Evolutionary conservation across 1,284 basidiomycete species (phyloP).

Genomic region (Trichosporon inkin): DNA sequence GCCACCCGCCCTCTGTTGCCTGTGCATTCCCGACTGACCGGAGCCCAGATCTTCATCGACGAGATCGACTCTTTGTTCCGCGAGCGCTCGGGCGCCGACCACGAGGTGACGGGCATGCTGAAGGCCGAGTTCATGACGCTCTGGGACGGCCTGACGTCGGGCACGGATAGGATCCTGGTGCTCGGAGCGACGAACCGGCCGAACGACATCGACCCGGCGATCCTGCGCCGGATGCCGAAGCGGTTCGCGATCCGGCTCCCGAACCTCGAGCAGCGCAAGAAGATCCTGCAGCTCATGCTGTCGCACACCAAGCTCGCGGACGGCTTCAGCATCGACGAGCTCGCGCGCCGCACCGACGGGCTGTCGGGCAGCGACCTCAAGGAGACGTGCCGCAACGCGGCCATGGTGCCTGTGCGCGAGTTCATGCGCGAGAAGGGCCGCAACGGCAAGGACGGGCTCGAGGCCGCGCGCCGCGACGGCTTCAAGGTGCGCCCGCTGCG

Average conservation of each 20-base stretch:
- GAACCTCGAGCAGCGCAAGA: constrained; percentile 71
- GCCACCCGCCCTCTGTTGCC: not conserved
- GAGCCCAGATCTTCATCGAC: constrained; percentile 65
- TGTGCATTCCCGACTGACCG: not conserved
- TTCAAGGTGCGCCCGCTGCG: constrained; percentile 68
- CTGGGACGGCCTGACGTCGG: constrained; percentile 94
- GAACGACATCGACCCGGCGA: constrained; percentile 79
- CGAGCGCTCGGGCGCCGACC: constrained; percentile 78
- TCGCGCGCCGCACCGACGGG: constrained; percentile 72
- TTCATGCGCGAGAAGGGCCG: constrained; percentile 63
- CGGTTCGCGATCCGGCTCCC: constrained; percentile 89
- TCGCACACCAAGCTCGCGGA: constrained; percentile 67
- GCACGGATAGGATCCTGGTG: constrained; percentile 74
- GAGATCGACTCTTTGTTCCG: constrained; percentile 86
- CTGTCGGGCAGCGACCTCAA: constrained; percentile 87
- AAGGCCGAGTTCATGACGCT: constrained; percentile 99
- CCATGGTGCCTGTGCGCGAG: constrained; percentile 86
- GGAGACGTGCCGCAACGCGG: constrained; percentile 90
- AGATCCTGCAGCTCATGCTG: constrained; percentile 86
- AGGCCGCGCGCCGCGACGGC: constrained; percentile 56
- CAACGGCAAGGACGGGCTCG: constrained; percentile 45
- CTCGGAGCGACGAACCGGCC: constrained; percentile 95
- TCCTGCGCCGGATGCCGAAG: constrained; percentile 94
- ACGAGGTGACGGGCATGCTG: constrained; percentile 99
- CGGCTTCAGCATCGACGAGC: constrained; percentile 60